These are phyloP conservation scores for Penicillium riverlandense DNA, from an alignment of 495 filamentous ascomycete species.

Conservation along the genomic window DNA sequence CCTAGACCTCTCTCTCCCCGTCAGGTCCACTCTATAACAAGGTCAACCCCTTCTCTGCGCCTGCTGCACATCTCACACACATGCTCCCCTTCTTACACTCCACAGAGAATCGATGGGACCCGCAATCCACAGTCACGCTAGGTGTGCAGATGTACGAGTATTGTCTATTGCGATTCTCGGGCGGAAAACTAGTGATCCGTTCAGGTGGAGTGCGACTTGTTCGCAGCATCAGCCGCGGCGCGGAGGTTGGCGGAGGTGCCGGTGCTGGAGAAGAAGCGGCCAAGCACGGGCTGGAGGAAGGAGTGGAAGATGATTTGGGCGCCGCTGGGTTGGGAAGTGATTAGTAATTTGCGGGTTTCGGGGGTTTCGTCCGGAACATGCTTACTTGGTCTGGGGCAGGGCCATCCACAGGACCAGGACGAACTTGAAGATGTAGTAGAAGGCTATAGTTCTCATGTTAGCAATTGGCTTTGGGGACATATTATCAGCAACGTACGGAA, in stretches of 20 bases:
- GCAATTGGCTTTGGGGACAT: too few relatives aligned
- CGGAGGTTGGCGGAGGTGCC: conserved; percentile 85
- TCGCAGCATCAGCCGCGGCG: conserved; percentile 75
- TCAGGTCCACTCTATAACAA: conserved; percentile 5
- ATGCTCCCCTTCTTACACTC: too few relatives aligned
- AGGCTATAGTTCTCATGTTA: conserved; percentile 42
- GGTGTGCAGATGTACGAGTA: conserved; percentile 1
- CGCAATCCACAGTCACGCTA: conserved; percentile 3
- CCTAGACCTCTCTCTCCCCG: not conserved
- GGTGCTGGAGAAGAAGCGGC: conserved; percentile 75
- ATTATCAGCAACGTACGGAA: conserved; percentile 55
- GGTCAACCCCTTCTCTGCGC: not conserved
- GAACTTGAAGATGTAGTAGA: conserved; percentile 99
- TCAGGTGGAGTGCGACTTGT: conserved; percentile 39
- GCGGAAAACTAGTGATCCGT: not conserved
- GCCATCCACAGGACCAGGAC: conserved; percentile 93
- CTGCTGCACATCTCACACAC: not conserved
- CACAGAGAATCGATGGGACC: conserved; percentile 13
- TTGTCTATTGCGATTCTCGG: conserved; percentile 16
- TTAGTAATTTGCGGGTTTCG: not conserved
- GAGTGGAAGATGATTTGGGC: conserved; percentile 95
- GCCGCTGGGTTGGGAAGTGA: conserved; percentile 53
- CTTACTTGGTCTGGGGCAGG: conserved; percentile 86
- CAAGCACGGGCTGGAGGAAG: conserved; percentile 83
- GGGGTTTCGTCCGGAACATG: not conserved